Evolutionary conservation across 177 flowering plant genomes (phyloP), one percentile per base, ranked within the genome.

Genomic region (Vitis hybrid): DNA sequence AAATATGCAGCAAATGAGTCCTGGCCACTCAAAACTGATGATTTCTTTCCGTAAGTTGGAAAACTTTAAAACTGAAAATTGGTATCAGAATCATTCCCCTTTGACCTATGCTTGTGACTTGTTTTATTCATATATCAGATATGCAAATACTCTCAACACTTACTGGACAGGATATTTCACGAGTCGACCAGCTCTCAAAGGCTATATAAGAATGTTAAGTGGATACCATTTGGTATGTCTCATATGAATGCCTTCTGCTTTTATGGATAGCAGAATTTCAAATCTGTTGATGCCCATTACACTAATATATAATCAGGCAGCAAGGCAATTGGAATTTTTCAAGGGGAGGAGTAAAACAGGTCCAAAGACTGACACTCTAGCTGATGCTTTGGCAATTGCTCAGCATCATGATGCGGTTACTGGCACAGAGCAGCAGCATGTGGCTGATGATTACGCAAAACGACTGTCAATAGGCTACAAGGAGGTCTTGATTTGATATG

Each of bases 401-500:
- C 98, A 93, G 72, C 98, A 93, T 82, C 98, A 93, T 79, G 98
- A 93, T 87, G 98, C 90, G 56, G 95, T 93, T 64, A 80, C 82
- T 79, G 97, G 98, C 13, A 93, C 98, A 12, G 85, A 75, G 69
- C 81, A 89, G 85, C 98, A 93, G 70, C 97, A 93, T 80, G 98
- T 93, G 65, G 92, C 98, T 17, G 65, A 91, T 85, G 97, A 93
- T 80, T 93, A 93, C 81, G 86, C 91, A 60, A 91, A 85, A 72
- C 82, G 95, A 48, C 80, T 93, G 49, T 79, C 88, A 32, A 88
- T 89, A 3, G 98, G 98, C 17, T 87, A 89, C 63, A 50, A 21
- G 15, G 91, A 91, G 93, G 98, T 93, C 62, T 23, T 45, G 7
- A 34, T 65, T 23, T 45, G 3, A 2, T 65, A 32, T 55, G 10